Percentiles rank a stretch among this genome's conserved stretches.
Evolutionary conservation across 1,139 yeast species (phyloP).

Genomic region (Arxiozyma heterogenica): DNA sequence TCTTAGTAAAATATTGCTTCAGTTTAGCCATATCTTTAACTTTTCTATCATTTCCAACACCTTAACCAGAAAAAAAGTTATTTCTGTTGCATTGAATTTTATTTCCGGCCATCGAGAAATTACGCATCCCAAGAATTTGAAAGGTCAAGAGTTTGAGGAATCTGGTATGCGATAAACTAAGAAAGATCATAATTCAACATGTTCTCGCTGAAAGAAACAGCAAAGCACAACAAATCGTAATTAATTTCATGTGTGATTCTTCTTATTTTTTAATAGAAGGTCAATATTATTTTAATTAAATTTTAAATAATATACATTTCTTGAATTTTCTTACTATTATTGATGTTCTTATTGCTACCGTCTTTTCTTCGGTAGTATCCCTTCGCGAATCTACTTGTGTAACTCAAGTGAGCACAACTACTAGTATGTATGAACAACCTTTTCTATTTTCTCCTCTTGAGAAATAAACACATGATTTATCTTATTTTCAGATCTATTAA

Average conservation of each 20-base stretch:
- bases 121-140: no score
- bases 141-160: background rate
- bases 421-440: background rate
- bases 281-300: no score
- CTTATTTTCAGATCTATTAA: no score
- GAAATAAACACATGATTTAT: no score
- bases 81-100: background rate
- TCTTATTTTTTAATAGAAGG: background rate
- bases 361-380: background rate
- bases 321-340: no score
- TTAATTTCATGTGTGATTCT: no score
- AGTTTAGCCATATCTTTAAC: background rate
- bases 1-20: background rate
- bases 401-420: background rate
- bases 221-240: background rate
- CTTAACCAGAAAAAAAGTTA: background rate
- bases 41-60: background rate
- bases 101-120: background rate
- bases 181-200: background rate
- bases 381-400: background rate
- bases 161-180: no score
- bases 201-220: background rate
- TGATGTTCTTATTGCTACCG: background rate
- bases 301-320: no score
- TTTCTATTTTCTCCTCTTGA: background rate